A percentile compares a stretch with the other conserved stretches of the same genome.
phyloP scores from a whole-genome alignment of 2,329 filamentous ascomycete genomes.

The Aspergillus sojae region DNA sequence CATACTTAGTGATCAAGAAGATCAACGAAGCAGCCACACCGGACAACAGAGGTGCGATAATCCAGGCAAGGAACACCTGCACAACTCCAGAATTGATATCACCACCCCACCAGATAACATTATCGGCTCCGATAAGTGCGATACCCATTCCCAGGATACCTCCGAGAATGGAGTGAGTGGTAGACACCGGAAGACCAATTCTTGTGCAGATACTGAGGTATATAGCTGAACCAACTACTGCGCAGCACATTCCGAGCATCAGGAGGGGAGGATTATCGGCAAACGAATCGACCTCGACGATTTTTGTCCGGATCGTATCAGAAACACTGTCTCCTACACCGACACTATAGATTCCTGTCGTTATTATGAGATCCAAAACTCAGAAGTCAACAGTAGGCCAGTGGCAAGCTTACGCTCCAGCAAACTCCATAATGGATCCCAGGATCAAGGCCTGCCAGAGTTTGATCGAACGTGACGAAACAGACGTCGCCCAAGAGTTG shows the following conservation, averaged over 20 bases:
- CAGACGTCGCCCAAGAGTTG: slow-evolving; percentile 24
- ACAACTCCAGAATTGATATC: slow-evolving; percentile 24
- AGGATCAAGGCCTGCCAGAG: slow-evolving; percentile 24
- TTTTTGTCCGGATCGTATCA: slow-evolving; percentile 23
- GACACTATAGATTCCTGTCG: slow-evolving; percentile 11
- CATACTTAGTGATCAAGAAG: slow-evolving; percentile 21
- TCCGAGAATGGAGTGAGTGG: slow-evolving; percentile 23
- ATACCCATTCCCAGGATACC: slow-evolving; percentile 23
- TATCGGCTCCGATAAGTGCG: slow-evolving; percentile 17
- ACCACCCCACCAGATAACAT: slow-evolving; percentile 22
- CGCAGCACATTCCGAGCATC: slow-evolving; percentile 24
- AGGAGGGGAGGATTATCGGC: slow-evolving; percentile 12
- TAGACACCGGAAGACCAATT: slow-evolving; percentile 21
- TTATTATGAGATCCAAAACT: no score
- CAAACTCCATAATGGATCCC: slow-evolving; percentile 20
- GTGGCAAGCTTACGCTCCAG: slow-evolving; percentile 14
- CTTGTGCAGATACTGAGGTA: slow-evolving; percentile 20
- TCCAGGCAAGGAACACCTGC: slow-evolving; percentile 23
- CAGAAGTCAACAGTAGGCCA: no score
- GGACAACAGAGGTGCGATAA: slow-evolving; percentile 19
- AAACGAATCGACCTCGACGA: slow-evolving; percentile 17
- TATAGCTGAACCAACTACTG: slow-evolving; percentile 16
- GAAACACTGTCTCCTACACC: slow-evolving; percentile 20
- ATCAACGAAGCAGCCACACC: slow-evolving; percentile 18
- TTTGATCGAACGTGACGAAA: slow-evolving; percentile 22